These are phyloP conservation scores for Coccomyxa subellipsoidea DNA, from an alignment of 163 green algal species.

Conservation along the genomic window DNA sequence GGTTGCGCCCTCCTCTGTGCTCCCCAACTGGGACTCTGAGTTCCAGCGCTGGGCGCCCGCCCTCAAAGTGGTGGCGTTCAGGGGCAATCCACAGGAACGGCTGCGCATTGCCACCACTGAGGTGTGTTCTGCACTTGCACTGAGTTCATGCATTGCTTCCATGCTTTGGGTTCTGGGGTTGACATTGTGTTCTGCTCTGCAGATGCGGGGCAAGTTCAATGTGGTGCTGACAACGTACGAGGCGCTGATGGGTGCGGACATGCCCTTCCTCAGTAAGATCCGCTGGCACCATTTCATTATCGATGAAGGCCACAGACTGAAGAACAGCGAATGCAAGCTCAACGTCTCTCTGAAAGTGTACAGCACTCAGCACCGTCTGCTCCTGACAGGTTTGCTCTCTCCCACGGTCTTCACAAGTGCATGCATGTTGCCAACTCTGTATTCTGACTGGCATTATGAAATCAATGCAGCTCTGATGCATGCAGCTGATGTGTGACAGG, in stretches of 20 bases:
- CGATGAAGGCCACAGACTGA: slow-evolving; percentile 83
- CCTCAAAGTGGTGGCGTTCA: slow-evolving; percentile 43
- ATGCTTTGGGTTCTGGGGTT: no score
- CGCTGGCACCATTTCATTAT: slow-evolving; percentile 62
- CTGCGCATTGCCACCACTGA: not conserved
- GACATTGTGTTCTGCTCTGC: not conserved
- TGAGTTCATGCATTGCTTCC: not conserved
- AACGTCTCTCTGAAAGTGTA: slow-evolving; percentile 64
- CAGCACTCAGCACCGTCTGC: slow-evolving; percentile 57
- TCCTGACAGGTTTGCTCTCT: slow-evolving; percentile 76
- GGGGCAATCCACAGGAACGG: slow-evolving; percentile 17
- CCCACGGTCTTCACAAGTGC: no score
- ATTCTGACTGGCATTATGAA: no score
- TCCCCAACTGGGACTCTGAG: slow-evolving; percentile 89
- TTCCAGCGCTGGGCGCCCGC: slow-evolving; percentile 73
- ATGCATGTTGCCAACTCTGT: no score
- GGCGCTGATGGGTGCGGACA: slow-evolving; percentile 77
- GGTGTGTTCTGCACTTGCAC: slow-evolving; percentile 15
- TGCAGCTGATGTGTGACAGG: slow-evolving; percentile 41
- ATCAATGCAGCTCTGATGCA: no score
- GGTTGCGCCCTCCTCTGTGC: slow-evolving; percentile 77
- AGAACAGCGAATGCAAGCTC: slow-evolving; percentile 86
- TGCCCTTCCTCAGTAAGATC: slow-evolving; percentile 35
- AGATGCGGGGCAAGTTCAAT: slow-evolving; percentile 50
- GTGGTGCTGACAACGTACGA: slow-evolving; percentile 86